Base-by-base conservation (phyloP, 139 green algal species). In the Auxenochlorella protothecoides region DNA sequence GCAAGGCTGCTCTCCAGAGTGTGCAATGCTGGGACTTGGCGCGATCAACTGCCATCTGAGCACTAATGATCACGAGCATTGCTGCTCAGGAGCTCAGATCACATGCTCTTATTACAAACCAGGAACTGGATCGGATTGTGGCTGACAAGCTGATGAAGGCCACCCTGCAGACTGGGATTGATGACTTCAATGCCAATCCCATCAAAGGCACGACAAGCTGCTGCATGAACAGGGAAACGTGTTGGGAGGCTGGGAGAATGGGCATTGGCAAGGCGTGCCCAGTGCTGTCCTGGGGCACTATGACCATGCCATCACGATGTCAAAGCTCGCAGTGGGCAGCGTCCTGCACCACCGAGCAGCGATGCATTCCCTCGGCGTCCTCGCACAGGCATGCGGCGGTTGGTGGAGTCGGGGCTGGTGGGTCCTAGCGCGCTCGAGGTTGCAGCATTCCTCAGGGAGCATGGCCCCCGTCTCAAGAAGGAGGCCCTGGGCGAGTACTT, bases 401-500 rank as follows among this genome's bases (percentile, higher is more conserved):
- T 44, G 27, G 27, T 44, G 27, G 27, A 44, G 27, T 44, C 27
- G 27, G 27, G 27, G 44, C 57, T 80, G 4, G 53, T 80, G 10
- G 59, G 74, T 15, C 11, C 11, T 2, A 27, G 63, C 55, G 16
- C 59, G 4, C 76, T 75, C 55, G 66, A 60, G 1, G 79, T 78
- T 11, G 77, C 89, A 3, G 57, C 61, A n/a, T 96, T 93, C 69
- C 71, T 97, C 60, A 74, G 80, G 2, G 74, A 84, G 9, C 76
- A 93, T 70, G 66, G 63, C 2, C 59, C 69, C 4, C 69, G 83
- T 16, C 84, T 97, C 59, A 86, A 94, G 76, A 85, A 86, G 56
- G 65, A 56, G 8, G 77, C 82, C 61, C 9, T 96, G 53, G 91
- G 91, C 4, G 91, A 97, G 83, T 86, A 89, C 66, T 76, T 97